Conservation (phyloP, 2,329 filamentous ascomycete genomes). For the Mycosphaerella sp. region DNA sequence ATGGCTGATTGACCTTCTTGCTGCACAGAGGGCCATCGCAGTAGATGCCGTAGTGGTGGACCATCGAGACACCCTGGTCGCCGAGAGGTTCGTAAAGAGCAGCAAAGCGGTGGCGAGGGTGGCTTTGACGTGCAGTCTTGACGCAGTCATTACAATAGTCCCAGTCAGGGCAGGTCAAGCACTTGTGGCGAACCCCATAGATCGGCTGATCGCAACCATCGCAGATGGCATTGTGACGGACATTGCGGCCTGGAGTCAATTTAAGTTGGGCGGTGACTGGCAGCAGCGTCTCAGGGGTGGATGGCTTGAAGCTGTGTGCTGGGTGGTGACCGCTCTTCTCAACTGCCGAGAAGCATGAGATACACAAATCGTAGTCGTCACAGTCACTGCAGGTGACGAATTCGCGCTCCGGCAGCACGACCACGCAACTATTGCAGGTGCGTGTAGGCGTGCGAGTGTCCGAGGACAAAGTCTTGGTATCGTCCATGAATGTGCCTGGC, state of each 20-base stretch:
- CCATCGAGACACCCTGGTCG: conserved; percentile 39
- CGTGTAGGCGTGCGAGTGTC: conserved; percentile 45
- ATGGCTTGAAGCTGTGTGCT: conserved; percentile 70
- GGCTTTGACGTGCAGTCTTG: conserved; percentile 58
- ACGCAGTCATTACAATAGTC: conserved; percentile 83
- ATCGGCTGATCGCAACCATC: conserved; percentile 91
- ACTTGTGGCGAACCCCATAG: conserved; percentile 88
- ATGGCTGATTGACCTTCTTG: conserved; percentile 46
- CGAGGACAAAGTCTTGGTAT: conserved; percentile 38
- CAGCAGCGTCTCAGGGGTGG: conserved; percentile 57
- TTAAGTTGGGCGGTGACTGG: conserved; percentile 58
- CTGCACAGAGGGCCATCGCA: conserved; percentile 90
- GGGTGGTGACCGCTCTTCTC: conserved; percentile 81
- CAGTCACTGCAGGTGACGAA: conserved; percentile 83
- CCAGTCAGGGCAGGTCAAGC: conserved; percentile 93
- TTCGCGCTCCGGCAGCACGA: conserved; percentile 60
- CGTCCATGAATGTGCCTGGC: conserved; percentile 42
- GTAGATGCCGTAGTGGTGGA: conserved; percentile 76
- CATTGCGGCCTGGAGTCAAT: conserved; percentile 72
- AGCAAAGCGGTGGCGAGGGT: conserved; percentile 82
- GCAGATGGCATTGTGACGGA: conserved; percentile 80
- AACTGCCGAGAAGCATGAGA: conserved; percentile 67
- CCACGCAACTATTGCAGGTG: conserved; percentile 67
- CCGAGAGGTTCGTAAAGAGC: conserved; percentile 71
- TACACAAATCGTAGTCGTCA: conserved; percentile 88